A percentile compares a stretch with the other conserved stretches of the same genome.
Evolutionary conservation across 2,329 filamentous ascomycete species (phyloP).

Genomic region (Moelleriella libera): DNA sequence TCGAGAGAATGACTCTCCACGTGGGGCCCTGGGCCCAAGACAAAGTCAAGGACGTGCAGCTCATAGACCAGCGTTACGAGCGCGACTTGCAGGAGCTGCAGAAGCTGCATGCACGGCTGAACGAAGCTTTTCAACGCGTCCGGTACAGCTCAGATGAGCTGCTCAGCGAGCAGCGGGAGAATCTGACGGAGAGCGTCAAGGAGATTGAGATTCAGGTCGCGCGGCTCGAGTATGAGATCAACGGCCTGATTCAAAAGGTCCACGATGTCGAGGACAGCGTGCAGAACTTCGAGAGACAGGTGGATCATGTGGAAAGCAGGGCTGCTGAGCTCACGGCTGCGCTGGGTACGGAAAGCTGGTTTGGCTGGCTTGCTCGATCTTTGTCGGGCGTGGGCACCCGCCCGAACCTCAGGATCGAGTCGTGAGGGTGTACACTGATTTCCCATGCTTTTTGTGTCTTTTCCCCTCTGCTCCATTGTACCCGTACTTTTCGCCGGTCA

Average conservation of each 20-base stretch:
- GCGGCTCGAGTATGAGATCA: slow-evolving; percentile 85
- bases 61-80: slow-evolving; percentile 47
- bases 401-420: slow-evolving; percentile 33
- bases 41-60: slow-evolving; percentile 40
- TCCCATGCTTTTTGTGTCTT: too few relatives aligned
- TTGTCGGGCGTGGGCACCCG: slow-evolving; percentile 46
- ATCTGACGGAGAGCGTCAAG: slow-evolving; percentile 56
- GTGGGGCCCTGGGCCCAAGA: slow-evolving; percentile 47
- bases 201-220: slow-evolving; percentile 71
- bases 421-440: slow-evolving; percentile 5
- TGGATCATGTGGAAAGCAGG: slow-evolving; percentile 53
- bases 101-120: slow-evolving; percentile 51
- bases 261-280: slow-evolving; percentile 79
- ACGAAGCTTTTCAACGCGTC: slow-evolving; percentile 55
- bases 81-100: slow-evolving; percentile 53
- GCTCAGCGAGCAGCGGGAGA: slow-evolving; percentile 52
- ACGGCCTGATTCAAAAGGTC: slow-evolving; percentile 63
- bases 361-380: slow-evolving; percentile 49
- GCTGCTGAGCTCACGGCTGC: slow-evolving; percentile 48
- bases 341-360: slow-evolving; percentile 49
- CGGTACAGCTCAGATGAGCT: slow-evolving; percentile 55
- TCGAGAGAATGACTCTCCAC: slow-evolving; percentile 35
- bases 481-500: too few relatives aligned
- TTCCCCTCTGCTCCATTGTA: too few relatives aligned
- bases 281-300: slow-evolving; percentile 64